Percentiles rank a stretch among this genome's conserved stretches.
phyloP scores from a whole-genome alignment of 208 protist species.

The Crithidia sp. region DNA sequence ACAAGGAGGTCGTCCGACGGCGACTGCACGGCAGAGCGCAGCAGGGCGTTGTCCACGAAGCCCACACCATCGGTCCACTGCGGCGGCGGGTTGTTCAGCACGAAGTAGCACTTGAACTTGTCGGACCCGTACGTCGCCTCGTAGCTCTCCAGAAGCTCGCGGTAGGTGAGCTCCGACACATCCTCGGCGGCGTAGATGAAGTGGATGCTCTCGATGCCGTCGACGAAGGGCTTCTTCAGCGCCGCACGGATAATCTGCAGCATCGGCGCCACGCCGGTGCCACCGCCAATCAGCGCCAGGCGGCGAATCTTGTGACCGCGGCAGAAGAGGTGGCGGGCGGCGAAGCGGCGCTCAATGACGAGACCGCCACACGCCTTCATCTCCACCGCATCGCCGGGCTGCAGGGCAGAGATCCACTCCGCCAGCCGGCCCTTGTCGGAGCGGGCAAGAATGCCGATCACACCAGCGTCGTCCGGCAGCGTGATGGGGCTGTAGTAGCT shows the following conservation, averaged over 20 bases:
- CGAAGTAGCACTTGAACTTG: slow-evolving; percentile 67
- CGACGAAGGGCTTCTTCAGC: slow-evolving; percentile 66
- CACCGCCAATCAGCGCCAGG: slow-evolving; percentile 75
- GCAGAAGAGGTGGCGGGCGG: slow-evolving; percentile 55
- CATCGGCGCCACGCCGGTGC: slow-evolving; percentile 93
- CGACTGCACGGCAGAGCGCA: slow-evolving; percentile 59
- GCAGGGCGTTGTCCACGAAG: slow-evolving; percentile 53
- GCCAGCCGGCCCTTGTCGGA: slow-evolving; percentile 55
- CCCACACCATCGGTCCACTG: slow-evolving; percentile 72
- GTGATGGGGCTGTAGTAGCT: slow-evolving; percentile 83
- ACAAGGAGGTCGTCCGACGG: slow-evolving; percentile 67
- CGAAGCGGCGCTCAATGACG: slow-evolving; percentile 55
- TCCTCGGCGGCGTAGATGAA: slow-evolving; percentile 80
- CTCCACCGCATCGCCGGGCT: slow-evolving; percentile 76
- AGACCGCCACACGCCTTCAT: slow-evolving; percentile 76
- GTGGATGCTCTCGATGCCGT: slow-evolving; percentile 56
- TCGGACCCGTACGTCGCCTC: slow-evolving; percentile 47
- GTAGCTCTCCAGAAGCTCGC: slow-evolving; percentile 49
- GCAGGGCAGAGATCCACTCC: slow-evolving; percentile 66
- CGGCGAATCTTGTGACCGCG: slow-evolving; percentile 64
- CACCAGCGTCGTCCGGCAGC: slow-evolving; percentile 68
- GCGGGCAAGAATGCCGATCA: slow-evolving; percentile 69
- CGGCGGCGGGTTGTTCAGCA: slow-evolving; percentile 69
- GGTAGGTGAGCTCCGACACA: slow-evolving; percentile 67
- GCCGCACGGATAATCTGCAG: slow-evolving; percentile 91